phyloP scores from a whole-genome alignment of 306 rosid species.

The Astragalus membranaceus region DNA sequence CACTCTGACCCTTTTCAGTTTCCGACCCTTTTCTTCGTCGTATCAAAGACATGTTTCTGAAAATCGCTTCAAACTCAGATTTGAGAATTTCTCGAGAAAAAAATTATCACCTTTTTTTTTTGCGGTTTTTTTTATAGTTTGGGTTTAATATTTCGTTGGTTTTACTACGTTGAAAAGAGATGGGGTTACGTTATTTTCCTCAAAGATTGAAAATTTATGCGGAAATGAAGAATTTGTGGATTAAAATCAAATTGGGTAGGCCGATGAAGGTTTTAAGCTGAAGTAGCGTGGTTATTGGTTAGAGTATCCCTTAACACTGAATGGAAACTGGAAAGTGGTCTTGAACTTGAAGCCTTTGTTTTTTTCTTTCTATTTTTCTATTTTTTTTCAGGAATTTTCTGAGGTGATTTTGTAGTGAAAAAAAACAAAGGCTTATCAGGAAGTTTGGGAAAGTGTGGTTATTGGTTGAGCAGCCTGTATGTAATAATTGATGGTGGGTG shows the following conservation, averaged over 20 bases:
- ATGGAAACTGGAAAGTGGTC: too few relatives aligned
- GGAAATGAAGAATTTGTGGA: background rate
- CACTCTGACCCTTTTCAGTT: conserved; percentile 20
- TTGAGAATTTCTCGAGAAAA: background rate
- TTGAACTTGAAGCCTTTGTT: too few relatives aligned
- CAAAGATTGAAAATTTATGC: background rate
- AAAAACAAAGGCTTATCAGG: conserved; percentile 5
- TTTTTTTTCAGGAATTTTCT: too few relatives aligned
- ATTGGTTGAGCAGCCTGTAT: background rate
- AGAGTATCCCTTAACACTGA: background rate
- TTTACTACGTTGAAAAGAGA: background rate
- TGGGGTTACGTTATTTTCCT: conserved; percentile 18
- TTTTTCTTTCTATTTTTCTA: too few relatives aligned
- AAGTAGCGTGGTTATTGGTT: background rate
- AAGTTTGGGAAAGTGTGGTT: background rate
- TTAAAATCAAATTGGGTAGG: background rate
- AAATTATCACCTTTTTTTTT: background rate
- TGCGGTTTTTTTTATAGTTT: background rate
- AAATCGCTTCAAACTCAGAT: background rate
- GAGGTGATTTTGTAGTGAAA: conserved; percentile 1
- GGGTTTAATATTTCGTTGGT: background rate
- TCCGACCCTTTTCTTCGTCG: conserved; percentile 57
- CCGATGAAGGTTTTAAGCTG: background rate
- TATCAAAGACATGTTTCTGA: conserved; percentile 40
- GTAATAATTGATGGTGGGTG: background rate